phyloP scores from a whole-genome alignment of 1,284 basidiomycete species.

The Heterobasidion parviporum region DNA sequence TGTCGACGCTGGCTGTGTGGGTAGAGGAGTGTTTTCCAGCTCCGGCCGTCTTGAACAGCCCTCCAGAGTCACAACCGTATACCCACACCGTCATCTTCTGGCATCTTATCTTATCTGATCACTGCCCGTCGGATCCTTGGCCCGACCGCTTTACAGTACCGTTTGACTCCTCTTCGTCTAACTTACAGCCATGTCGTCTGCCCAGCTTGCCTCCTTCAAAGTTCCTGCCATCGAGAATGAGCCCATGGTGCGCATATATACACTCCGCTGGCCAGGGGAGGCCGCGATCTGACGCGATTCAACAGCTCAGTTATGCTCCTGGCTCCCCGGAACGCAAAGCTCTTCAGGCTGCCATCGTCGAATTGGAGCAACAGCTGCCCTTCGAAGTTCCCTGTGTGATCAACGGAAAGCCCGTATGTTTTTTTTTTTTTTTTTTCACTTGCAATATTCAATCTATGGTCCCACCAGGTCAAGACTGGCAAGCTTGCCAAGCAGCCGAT shows the following conservation, averaged over 20 bases:
- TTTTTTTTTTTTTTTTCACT: not conserved
- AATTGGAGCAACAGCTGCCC: constrained; percentile 79
- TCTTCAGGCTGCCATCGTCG: constrained; percentile 67
- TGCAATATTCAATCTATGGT: not conserved
- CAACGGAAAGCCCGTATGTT: constrained; percentile 79
- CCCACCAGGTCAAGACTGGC: constrained; percentile 72
- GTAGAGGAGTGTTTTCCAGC: no score
- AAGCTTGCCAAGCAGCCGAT: constrained; percentile 74
- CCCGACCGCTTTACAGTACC: not conserved
- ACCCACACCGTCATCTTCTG: no score
- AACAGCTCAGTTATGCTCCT: constrained; percentile 53
- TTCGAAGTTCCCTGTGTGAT: constrained; percentile 92
- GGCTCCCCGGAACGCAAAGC: constrained; percentile 76
- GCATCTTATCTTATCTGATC: no score
- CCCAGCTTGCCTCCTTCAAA: constrained; percentile 78
- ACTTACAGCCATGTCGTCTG: constrained; percentile 22
- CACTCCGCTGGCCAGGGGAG: not conserved
- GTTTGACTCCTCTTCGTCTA: not conserved
- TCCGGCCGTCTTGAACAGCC: no score
- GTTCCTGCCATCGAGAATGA: constrained; percentile 84
- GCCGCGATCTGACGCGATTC: not conserved
- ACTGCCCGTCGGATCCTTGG: no score
- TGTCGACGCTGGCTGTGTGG: no score
- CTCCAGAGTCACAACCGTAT: no score
- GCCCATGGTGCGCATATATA: constrained; percentile 61